phyloP scores from a whole-genome alignment of 306 rosid genomes.

The Pachyrhizus erosus region DNA sequence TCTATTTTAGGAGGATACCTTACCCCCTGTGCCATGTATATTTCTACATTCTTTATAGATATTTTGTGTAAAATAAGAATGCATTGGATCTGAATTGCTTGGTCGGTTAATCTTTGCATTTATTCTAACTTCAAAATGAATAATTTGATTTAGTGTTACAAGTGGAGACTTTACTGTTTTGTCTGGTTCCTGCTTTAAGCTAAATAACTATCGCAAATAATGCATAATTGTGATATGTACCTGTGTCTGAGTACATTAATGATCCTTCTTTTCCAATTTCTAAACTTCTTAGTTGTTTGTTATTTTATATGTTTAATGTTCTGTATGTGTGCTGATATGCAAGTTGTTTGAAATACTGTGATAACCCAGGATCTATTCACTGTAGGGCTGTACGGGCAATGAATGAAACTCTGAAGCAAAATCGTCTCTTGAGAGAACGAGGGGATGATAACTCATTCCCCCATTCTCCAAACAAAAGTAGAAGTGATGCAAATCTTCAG shows the following conservation, averaged over 20 bases:
- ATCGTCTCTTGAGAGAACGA: conserved; percentile 77
- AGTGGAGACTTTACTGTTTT: background rate
- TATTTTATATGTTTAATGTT: conserved; percentile 10
- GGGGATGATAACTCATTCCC: conserved; percentile 68
- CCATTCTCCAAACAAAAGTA: conserved; percentile 57
- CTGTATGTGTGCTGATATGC: conserved; percentile 29
- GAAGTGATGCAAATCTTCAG: conserved; percentile 45
- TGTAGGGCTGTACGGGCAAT: conserved; percentile 96
- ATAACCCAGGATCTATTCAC: conserved; percentile 46
- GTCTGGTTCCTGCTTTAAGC: conserved; percentile 23
- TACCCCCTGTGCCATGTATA: conserved; percentile 1
- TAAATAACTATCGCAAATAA: conserved; percentile 8
- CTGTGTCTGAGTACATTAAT: conserved; percentile 7
- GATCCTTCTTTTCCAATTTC: conserved; percentile 32
- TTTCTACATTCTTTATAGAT: background rate
- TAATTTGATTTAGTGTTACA: conserved; percentile 24
- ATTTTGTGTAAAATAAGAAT: background rate
- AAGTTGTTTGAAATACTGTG: conserved; percentile 22
- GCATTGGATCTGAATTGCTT: background rate
- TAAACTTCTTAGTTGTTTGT: conserved; percentile 13
- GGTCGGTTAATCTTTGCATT: conserved; percentile 14
- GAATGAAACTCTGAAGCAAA: conserved; percentile 98
- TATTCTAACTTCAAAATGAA: conserved; percentile 22
- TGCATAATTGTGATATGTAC: conserved; percentile 28
- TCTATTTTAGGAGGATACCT: conserved; percentile 4